Conservation (phyloP, 345 rosid species). For the Euphorbia pulcherrima region DNA sequence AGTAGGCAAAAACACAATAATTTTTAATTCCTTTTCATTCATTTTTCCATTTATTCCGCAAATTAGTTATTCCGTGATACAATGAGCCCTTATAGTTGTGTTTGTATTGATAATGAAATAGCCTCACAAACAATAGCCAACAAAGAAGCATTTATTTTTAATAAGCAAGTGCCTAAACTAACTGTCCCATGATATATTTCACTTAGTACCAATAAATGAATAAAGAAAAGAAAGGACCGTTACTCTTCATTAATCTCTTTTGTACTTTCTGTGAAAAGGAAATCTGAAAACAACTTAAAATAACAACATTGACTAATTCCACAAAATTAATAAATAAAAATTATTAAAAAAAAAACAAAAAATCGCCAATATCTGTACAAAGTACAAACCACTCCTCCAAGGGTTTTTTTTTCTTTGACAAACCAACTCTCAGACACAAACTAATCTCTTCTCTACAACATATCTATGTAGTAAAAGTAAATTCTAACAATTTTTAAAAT, state of each 20-base stretch:
- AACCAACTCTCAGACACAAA: slow-evolving; percentile 23
- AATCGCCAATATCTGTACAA: slow-evolving; percentile 33
- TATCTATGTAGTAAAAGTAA: slow-evolving; percentile 13
- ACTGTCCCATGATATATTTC: too few relatives aligned
- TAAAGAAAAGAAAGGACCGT: neutral
- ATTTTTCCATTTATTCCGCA: too few relatives aligned
- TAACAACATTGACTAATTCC: neutral
- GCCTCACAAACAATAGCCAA: too few relatives aligned
- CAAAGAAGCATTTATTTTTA: too few relatives aligned
- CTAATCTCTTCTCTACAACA: slow-evolving; percentile 20
- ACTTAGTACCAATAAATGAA: too few relatives aligned
- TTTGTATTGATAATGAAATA: too few relatives aligned
- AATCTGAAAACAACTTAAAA: neutral
- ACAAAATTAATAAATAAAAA: neutral
- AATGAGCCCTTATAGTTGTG: too few relatives aligned
- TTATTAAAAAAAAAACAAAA: slow-evolving; percentile 10
- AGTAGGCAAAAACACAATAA: too few relatives aligned
- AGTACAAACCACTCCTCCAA: slow-evolving; percentile 31
- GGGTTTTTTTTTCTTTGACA: slow-evolving; percentile 19
- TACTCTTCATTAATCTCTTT: neutral
- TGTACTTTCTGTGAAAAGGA: neutral
- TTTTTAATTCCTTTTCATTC: too few relatives aligned
- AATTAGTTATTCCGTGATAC: too few relatives aligned
- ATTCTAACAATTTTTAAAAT: neutral
- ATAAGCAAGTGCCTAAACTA: neutral